These are phyloP conservation scores for Xylaria arbuscula DNA, from an alignment of 2,329 filamentous ascomycete genomes.

Conservation along the genomic window DNA sequence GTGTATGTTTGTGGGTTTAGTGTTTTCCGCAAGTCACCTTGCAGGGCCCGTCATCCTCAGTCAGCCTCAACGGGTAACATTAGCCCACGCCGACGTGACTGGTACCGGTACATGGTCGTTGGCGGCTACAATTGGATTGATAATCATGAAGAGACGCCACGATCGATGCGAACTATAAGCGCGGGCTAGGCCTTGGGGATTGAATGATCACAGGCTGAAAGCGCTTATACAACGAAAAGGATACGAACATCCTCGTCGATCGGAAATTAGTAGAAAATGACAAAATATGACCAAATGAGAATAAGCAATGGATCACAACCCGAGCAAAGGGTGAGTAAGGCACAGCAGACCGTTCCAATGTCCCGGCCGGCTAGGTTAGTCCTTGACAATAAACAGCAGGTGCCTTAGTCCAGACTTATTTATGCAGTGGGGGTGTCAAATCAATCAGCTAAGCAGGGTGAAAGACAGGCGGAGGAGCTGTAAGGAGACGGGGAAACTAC, in stretches of 20 bases:
- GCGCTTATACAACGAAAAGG: slow-evolving; percentile 27
- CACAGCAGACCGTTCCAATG: slow-evolving; percentile 8
- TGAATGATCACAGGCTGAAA: slow-evolving; percentile 29
- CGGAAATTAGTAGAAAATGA: slow-evolving; percentile 16
- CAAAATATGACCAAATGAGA: neutral
- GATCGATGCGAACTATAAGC: slow-evolving; percentile 32
- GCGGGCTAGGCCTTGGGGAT: slow-evolving; percentile 24
- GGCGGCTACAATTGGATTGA: slow-evolving; percentile 33
- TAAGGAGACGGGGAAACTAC: slow-evolving; percentile 13
- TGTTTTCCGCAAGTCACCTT: slow-evolving; percentile 31
- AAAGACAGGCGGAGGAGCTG: slow-evolving; percentile 21
- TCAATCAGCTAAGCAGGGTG: slow-evolving; percentile 32
- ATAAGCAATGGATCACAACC: slow-evolving; percentile 31
- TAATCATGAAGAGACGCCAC: slow-evolving; percentile 32
- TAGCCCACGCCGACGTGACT: slow-evolving; percentile 16
- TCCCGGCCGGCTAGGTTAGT: slow-evolving; percentile 19
- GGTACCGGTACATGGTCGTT: slow-evolving; percentile 24
- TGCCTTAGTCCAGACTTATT: slow-evolving; percentile 13
- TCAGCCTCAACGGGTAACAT: slow-evolving; percentile 38
- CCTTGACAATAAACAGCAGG: slow-evolving; percentile 11
- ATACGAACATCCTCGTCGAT: slow-evolving; percentile 16
- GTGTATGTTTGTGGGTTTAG: slow-evolving; percentile 24
- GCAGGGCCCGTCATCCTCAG: slow-evolving; percentile 34
- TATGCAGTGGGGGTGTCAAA: slow-evolving; percentile 19
- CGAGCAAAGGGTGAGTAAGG: slow-evolving; percentile 4